phyloP scores from a whole-genome alignment of 306 rosid species.

The Gynostemma pentaphyllum region DNA sequence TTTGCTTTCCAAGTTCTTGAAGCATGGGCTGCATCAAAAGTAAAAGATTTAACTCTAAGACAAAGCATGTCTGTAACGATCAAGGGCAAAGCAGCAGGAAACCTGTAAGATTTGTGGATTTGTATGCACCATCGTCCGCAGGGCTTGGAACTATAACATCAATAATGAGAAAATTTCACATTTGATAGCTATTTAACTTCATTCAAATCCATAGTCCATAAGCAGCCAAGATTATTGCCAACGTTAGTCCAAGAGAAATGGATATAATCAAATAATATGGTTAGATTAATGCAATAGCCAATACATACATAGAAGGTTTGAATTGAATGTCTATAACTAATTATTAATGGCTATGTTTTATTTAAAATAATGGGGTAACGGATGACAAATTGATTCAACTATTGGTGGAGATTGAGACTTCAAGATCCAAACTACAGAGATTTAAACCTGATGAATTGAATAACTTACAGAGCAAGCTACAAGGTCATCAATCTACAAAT shows the following conservation, averaged over 20 bases:
- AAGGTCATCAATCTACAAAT: neutral
- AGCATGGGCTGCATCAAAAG: conserved; percentile 76
- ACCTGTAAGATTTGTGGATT: conserved; percentile 97
- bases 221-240: neutral
- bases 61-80: neutral
- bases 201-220: neutral
- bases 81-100: conserved; percentile 4
- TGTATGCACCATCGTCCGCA: conserved; percentile 90
- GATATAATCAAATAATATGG: neutral
- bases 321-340: neutral
- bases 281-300: neutral
- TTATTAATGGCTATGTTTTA: neutral
- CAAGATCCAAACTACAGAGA: neutral
- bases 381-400: neutral
- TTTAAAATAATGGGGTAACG: neutral
- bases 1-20: conserved; percentile 97
- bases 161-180: neutral
- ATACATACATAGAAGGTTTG: neutral
- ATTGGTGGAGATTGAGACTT: neutral
- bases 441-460: neutral
- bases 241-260: no score
- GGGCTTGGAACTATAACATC: conserved; percentile 54
- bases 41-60: conserved; percentile 12
- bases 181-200: neutral
- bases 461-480: neutral